A percentile compares a stretch with the other conserved stretches of the same genome.
phyloP scores from a whole-genome alignment of 148 eudicot genomes.

The Arbutus unedo region DNA sequence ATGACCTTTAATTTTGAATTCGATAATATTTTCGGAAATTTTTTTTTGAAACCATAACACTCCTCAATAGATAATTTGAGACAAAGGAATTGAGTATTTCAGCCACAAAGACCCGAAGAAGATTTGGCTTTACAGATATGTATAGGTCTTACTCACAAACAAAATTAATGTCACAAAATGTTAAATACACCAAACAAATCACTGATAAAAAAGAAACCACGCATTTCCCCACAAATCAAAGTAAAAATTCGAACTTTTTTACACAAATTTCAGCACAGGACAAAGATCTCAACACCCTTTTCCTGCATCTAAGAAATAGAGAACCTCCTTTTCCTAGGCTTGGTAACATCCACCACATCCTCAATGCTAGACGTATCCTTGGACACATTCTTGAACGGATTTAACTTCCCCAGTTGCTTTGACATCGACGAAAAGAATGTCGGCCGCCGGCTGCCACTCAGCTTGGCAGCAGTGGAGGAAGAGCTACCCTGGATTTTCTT shows the following conservation, averaged over 20 bases:
- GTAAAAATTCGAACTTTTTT: neutral
- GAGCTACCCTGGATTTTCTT: conserved; percentile 40
- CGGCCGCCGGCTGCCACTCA: conserved; percentile 22
- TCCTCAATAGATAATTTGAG: neutral
- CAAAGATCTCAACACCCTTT: neutral
- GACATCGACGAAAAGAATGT: conserved; percentile 87
- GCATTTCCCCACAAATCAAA: neutral
- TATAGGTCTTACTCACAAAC: neutral
- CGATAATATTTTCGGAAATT: too few relatives aligned
- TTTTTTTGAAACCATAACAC: too few relatives aligned
- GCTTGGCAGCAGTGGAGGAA: conserved; percentile 32
- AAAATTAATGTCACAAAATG: neutral
- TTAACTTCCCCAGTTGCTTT: conserved; percentile 76
- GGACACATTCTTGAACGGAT: conserved; percentile 89
- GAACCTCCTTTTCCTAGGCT: conserved; percentile 90
- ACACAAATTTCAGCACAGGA: neutral
- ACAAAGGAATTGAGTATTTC: neutral
- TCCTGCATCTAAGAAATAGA: conserved; percentile 51
- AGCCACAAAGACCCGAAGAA: neutral
- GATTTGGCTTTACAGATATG: neutral
- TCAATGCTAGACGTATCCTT: conserved; percentile 78
- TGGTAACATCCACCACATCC: conserved; percentile 60
- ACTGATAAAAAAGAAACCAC: neutral
- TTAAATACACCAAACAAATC: neutral
- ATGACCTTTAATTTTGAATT: too few relatives aligned